These are phyloP conservation scores for Boletus fagicola DNA, from an alignment of 768 basidiomycete genomes.

Conservation along the genomic window DNA sequence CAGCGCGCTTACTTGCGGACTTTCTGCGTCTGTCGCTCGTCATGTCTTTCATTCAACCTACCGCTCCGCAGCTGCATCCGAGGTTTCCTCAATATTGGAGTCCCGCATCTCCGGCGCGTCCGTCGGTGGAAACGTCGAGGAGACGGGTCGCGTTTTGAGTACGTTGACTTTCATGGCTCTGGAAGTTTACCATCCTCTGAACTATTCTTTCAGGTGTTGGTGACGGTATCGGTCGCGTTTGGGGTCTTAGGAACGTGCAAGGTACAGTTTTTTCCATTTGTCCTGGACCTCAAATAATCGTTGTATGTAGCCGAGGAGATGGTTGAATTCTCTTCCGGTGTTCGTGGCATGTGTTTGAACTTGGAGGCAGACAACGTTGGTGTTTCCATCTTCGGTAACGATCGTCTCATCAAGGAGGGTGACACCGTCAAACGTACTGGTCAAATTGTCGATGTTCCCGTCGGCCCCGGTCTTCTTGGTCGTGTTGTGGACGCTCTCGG, in stretches of 20 bases:
- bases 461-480: conserved; percentile 94
- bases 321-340: conserved; percentile 99
- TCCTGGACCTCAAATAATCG: conserved; percentile 1
- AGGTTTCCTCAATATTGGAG: conserved; percentile 99
- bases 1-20: conserved; percentile 4
- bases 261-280: conserved; percentile 45
- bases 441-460: conserved; percentile 99
- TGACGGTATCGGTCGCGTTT: conserved; percentile 99
- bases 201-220: conserved; percentile 69
- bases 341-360: conserved; percentile 99
- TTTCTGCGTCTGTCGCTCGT: conserved; percentile 11
- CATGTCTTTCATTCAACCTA: conserved; percentile 24
- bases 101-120: conserved; percentile 93
- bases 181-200: conserved; percentile 6
- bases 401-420: conserved; percentile 99
- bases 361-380: conserved; percentile 99
- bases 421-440: conserved; percentile 99
- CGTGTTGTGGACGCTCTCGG: conserved; percentile 99
- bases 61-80: conserved; percentile 80
- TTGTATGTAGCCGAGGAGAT: conserved; percentile 87
- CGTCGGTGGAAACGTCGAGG: conserved; percentile 93
- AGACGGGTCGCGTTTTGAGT: conserved; percentile 99
- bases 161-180: conserved; percentile 34
- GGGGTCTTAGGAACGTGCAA: conserved; percentile 98
- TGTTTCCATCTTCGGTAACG: conserved; percentile 99